Conservation (phyloP, 495 filamentous ascomycete genomes). For the Penicillium cosmopolitanum region DNA sequence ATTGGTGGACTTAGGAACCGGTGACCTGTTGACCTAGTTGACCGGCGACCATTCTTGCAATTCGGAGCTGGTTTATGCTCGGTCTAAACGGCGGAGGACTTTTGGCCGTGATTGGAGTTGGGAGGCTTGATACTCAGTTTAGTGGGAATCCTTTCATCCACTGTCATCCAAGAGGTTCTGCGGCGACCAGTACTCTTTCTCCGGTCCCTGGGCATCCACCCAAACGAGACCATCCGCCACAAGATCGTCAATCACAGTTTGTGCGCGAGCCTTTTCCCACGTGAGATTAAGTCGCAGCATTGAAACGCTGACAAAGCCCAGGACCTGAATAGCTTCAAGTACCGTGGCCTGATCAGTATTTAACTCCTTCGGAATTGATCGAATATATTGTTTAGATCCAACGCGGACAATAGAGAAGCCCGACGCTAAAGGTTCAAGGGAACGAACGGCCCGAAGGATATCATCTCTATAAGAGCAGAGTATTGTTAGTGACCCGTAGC, state of each 20-base stretch:
- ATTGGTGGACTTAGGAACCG: too few species aligned
- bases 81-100: background rate
- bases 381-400: conserved; percentile 82
- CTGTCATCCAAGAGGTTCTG: conserved; percentile 48
- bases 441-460: conserved; percentile 85
- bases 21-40: too few species aligned
- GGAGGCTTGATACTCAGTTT: background rate
- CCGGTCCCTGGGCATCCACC: conserved; percentile 83
- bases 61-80: background rate
- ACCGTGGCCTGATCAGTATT: conserved; percentile 93
- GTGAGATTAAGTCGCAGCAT: conserved; percentile 90
- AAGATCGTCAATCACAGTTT: conserved; percentile 88
- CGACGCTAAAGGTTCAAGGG: conserved; percentile 83
- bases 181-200: conserved; percentile 97
- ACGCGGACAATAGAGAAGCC: conserved; percentile 82
- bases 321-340: conserved; percentile 80
- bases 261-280: conserved; percentile 83
- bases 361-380: conserved; percentile 93
- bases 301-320: conserved; percentile 86
- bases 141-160: conserved; percentile 28
- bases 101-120: background rate
- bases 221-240: conserved; percentile 91
- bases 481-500: conserved; percentile 4
- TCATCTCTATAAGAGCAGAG: conserved; percentile 67
- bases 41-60: too few species aligned